These are phyloP conservation scores for Corylus americana DNA, from an alignment of 306 rosid genomes.

Conservation along the genomic window DNA sequence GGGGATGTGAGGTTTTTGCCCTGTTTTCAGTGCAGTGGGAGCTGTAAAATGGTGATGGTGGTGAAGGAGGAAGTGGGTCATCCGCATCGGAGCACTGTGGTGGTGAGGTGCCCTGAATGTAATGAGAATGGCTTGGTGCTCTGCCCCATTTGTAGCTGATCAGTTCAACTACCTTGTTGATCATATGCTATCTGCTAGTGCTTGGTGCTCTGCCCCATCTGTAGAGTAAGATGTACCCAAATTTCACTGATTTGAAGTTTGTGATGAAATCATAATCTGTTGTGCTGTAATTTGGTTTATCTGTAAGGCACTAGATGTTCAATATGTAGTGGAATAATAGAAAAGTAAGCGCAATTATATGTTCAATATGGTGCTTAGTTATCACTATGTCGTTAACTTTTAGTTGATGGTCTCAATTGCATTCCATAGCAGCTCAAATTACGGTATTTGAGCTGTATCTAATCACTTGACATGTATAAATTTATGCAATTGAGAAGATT, in stretches of 20 bases:
- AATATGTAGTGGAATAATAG: neutral
- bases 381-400: neutral
- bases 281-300: neutral
- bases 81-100: constrained; percentile 36
- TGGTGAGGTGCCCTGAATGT: constrained; percentile 65
- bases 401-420: neutral
- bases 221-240: constrained; percentile 32
- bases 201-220: constrained; percentile 74
- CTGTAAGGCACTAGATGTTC: constrained; percentile 1
- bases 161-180: neutral
- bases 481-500: neutral
- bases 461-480: neutral
- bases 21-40: constrained; percentile 76
- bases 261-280: neutral
- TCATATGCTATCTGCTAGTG: constrained; percentile 7
- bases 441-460: neutral
- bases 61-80: constrained; percentile 29
- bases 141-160: constrained; percentile 78
- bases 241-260: neutral
- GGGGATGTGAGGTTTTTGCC: constrained; percentile 83
- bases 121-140: constrained; percentile 86
- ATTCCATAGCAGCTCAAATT: neutral
- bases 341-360: neutral
- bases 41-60: constrained; percentile 61
- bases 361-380: neutral